These are phyloP conservation scores for Termitomyces eurrhizus DNA, from an alignment of 768 basidiomycete species.

Conservation along the genomic window DNA sequence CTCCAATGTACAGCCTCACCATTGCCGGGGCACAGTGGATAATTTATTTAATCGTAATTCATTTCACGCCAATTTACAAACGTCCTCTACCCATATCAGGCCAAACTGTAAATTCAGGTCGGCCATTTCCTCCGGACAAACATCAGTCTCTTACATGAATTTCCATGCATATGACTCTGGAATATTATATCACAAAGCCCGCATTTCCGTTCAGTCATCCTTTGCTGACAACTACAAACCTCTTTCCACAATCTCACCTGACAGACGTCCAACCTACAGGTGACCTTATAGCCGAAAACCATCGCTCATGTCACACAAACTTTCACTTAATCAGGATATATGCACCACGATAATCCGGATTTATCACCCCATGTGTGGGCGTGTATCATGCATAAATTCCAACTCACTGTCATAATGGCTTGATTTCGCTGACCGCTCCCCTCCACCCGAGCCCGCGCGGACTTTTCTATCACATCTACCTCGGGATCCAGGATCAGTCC, in stretches of 20 bases:
- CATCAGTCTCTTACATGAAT: not conserved
- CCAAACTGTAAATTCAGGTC: slow-evolving; percentile 6
- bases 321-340: slow-evolving; percentile 3
- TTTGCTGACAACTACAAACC: slow-evolving; percentile 2
- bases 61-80: not conserved
- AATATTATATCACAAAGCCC: slow-evolving; percentile 6
- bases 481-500: slow-evolving; percentile 11
- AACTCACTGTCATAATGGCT: slow-evolving; percentile 5
- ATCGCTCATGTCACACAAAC: slow-evolving; percentile 6
- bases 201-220: slow-evolving; percentile 9
- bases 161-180: not conserved
- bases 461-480: slow-evolving; percentile 4
- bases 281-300: not conserved
- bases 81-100: slow-evolving; percentile 14
- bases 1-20: not conserved
- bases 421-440: slow-evolving; percentile 1
- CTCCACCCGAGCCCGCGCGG: slow-evolving; percentile 3
- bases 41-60: not conserved
- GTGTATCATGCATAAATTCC: slow-evolving; percentile 3
- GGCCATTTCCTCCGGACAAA: slow-evolving; percentile 8
- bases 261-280: not conserved
- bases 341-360: slow-evolving; percentile 7
- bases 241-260: not conserved
- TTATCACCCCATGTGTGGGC: not conserved
- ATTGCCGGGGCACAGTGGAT: not conserved